Percentiles rank a stretch among this genome's conserved stretches.
Evolutionary conservation across 805 yeast genomes (phyloP).

Genomic region (Allodekkera sacchari): DNA sequence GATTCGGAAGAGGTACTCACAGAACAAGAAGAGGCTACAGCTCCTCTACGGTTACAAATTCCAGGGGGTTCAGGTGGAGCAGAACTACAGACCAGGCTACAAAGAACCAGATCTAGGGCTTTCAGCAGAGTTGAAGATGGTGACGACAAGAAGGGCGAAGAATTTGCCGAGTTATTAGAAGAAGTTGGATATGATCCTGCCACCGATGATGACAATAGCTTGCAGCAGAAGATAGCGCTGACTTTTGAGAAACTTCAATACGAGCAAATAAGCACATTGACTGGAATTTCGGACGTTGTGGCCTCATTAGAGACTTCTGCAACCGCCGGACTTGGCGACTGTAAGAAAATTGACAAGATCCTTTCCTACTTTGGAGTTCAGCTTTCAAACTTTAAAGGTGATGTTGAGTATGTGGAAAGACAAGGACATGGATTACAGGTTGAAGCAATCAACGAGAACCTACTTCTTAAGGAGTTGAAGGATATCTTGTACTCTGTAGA

Average conservation of each 20-base stretch:
- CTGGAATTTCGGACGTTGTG: conserved; percentile 31
- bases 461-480: conserved; percentile 61
- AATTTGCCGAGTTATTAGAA: conserved; percentile 59
- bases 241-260: conserved; percentile 59
- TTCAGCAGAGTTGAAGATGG: conserved; percentile 20
- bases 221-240: conserved; percentile 48
- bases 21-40: too few relatives aligned
- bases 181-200: conserved; percentile 67
- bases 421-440: conserved; percentile 80
- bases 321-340: conserved; percentile 38
- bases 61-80: conserved; percentile 1
- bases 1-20: too few relatives aligned
- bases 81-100: too few relatives aligned
- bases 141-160: conserved; percentile 17
- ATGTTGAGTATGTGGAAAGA: conserved; percentile 60
- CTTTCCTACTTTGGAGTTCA: conserved; percentile 53
- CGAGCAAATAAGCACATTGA: conserved; percentile 47
- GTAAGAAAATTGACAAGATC: conserved; percentile 46
- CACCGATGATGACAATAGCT: conserved; percentile 49
- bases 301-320: conserved; percentile 34
- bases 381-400: conserved; percentile 54
- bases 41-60: conserved; percentile 3
- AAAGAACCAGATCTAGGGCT: conserved; percentile 24
- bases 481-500: conserved; percentile 65
- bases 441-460: conserved; percentile 70